Conservation (phyloP, 164 flowering plant genomes). For the Liquidambar formosana region DNA sequence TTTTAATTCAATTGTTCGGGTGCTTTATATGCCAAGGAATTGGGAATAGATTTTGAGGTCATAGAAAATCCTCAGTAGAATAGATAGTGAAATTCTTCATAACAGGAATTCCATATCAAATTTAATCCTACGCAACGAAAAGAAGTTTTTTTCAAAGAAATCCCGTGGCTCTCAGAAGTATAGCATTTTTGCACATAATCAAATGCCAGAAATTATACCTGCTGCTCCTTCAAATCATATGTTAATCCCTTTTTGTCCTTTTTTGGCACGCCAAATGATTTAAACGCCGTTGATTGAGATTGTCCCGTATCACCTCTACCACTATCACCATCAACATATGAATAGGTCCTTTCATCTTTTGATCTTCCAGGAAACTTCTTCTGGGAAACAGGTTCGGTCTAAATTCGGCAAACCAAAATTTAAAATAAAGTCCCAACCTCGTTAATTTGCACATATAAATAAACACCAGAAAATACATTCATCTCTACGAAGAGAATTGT, state of each 20-base stretch:
- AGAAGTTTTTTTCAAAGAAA: too few relatives aligned
- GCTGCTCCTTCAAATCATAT: constrained; percentile 59
- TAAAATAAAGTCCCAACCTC: neutral
- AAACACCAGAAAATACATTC: too few relatives aligned
- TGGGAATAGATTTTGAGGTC: too few relatives aligned
- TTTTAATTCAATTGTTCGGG: too few relatives aligned
- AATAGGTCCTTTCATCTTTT: constrained; percentile 34
- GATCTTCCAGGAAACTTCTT: constrained; percentile 40
- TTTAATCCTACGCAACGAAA: too few relatives aligned
- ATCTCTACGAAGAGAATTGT: too few relatives aligned
- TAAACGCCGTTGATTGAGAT: constrained; percentile 42
- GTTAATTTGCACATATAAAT: neutral
- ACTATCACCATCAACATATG: constrained; percentile 29
- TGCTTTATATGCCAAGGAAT: too few relatives aligned
- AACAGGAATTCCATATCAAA: too few relatives aligned
- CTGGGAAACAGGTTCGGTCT: constrained; percentile 37
- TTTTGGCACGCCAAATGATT: constrained; percentile 51
- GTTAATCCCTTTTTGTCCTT: constrained; percentile 53
- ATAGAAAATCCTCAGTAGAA: too few relatives aligned
- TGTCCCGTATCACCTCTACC: constrained; percentile 29
- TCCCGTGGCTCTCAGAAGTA: too few relatives aligned
- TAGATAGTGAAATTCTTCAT: too few relatives aligned
- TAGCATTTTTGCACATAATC: neutral
- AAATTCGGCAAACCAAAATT: constrained; percentile 6
- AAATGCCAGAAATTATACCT: constrained; percentile 34